phyloP scores from a whole-genome alignment of 1,284 basidiomycete species.

The Ustilago bromivora region DNA sequence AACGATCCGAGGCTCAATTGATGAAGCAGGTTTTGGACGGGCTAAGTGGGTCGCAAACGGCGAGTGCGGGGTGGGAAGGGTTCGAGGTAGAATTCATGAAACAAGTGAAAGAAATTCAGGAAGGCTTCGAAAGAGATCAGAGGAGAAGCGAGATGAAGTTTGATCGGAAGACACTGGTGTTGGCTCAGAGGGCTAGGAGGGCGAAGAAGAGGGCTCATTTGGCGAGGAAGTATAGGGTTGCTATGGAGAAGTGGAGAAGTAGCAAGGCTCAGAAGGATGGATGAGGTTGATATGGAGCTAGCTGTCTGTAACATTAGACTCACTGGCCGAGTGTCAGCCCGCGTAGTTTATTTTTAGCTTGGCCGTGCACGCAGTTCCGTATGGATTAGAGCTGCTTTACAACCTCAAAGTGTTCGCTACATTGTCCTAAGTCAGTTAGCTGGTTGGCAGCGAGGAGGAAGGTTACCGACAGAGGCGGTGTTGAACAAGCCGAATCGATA shows the following conservation, averaged over 20 bases:
- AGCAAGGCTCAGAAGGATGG: background rate
- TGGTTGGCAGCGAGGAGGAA: too few relatives aligned
- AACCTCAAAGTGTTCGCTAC: too few relatives aligned
- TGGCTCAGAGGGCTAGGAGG: constrained; percentile 53
- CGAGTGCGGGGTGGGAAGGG: background rate
- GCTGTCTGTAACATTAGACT: background rate
- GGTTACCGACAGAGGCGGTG: background rate
- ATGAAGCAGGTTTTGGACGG: constrained; percentile 9
- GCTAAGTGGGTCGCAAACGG: background rate
- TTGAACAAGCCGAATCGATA: background rate
- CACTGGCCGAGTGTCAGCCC: background rate
- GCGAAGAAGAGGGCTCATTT: constrained; percentile 41
- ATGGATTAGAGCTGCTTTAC: background rate
- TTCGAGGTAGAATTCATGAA: constrained; percentile 16
- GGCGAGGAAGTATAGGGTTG: constrained; percentile 21
- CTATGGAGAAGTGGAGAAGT: constrained; percentile 22
- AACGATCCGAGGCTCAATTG: constrained; percentile 9
- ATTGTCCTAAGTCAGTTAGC: too few relatives aligned
- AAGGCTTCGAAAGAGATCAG: constrained; percentile 50
- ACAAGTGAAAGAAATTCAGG: constrained; percentile 14
- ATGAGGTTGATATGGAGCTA: background rate
- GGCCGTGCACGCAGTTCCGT: constrained; percentile 1
- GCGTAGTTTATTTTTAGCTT: constrained; percentile 25
- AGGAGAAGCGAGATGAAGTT: constrained; percentile 51
- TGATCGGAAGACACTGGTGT: constrained; percentile 46